These are phyloP conservation scores for Agapanthus africanus DNA, from an alignment of 106 monocot genomes.

Conservation along the genomic window DNA sequence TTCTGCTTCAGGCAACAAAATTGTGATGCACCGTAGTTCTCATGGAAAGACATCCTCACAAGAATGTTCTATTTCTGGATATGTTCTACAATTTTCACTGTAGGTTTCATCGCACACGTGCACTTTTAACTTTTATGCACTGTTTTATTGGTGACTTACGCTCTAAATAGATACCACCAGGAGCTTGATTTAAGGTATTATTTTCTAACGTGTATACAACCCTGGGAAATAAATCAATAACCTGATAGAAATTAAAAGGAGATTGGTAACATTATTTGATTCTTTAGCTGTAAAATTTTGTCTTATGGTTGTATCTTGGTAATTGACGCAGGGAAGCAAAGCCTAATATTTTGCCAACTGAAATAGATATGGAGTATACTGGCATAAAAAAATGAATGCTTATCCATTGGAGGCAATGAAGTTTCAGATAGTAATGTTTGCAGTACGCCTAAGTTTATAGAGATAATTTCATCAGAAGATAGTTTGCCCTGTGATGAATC, in stretches of 20 bases:
- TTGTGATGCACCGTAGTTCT: not conserved
- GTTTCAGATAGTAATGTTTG: constrained; percentile 3
- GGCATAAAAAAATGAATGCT: not conserved
- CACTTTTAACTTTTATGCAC: not conserved
- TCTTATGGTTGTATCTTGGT: not conserved
- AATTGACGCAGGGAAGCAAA: constrained; percentile 10
- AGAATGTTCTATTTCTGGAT: constrained; percentile 10
- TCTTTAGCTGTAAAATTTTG: too few relatives aligned
- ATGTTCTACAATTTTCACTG: constrained; percentile 5
- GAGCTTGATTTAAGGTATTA: too few relatives aligned
- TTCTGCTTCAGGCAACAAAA: not conserved
- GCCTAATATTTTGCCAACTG: not conserved
- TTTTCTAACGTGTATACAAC: too few relatives aligned
- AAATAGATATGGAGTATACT: not conserved
- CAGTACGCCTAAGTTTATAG: not conserved
- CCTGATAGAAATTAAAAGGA: too few relatives aligned
- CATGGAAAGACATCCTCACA: not conserved
- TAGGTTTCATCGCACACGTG: not conserved
- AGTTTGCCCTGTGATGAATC: not conserved
- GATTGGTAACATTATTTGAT: too few relatives aligned
- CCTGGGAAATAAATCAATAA: too few relatives aligned
- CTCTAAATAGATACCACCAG: not conserved
- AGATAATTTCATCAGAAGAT: constrained; percentile 1
- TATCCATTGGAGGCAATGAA: not conserved
- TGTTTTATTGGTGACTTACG: not conserved